Percentiles rank a stretch among this genome's conserved stretches.
phyloP scores from a whole-genome alignment of 768 basidiomycete genomes.

The Auriscalpium orientale region DNA sequence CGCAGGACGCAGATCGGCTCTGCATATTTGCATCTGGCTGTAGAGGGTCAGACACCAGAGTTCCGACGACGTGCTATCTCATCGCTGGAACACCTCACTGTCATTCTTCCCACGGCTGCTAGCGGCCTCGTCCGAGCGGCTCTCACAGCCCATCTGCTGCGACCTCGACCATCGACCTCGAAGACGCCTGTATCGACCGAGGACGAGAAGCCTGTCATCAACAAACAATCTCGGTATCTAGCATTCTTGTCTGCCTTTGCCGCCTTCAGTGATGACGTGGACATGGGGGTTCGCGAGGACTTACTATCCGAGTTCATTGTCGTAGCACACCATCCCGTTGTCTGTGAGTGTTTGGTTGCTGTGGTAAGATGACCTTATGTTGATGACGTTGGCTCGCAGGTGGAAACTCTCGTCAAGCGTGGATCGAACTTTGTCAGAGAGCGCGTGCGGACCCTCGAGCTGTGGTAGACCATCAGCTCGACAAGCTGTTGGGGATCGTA shows the following conservation, averaged over 20 bases:
- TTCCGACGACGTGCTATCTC: conserved; percentile 41
- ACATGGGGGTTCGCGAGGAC: conserved; percentile 32
- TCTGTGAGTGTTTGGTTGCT: conserved; percentile 37
- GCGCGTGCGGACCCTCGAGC: conserved; percentile 60
- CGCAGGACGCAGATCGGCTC: conserved; percentile 55
- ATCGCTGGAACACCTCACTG: conserved; percentile 33
- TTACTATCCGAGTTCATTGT: conserved; percentile 51
- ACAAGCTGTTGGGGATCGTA: conserved; percentile 32
- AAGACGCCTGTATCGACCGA: conserved; percentile 24
- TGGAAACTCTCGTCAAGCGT: conserved; percentile 46
- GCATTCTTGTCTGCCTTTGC: conserved; percentile 46
- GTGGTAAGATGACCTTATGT: not conserved
- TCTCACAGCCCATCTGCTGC: conserved; percentile 38
- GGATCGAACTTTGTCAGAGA: conserved; percentile 79
- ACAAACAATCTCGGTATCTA: conserved; percentile 46
- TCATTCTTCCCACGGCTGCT: conserved; percentile 38
- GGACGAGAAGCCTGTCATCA: conserved; percentile 34
- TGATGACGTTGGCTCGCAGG: conserved; percentile 23
- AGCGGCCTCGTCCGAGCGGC: conserved; percentile 55
- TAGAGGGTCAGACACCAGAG: conserved; percentile 48
- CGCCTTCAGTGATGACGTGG: conserved; percentile 37
- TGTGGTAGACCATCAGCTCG: conserved; percentile 43
- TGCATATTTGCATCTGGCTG: conserved; percentile 59
- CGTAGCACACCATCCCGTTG: conserved; percentile 63
- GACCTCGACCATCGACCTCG: conserved; percentile 24